Evolutionary conservation across 306 rosid species (phyloP).

Genomic region (Corylus americana): DNA sequence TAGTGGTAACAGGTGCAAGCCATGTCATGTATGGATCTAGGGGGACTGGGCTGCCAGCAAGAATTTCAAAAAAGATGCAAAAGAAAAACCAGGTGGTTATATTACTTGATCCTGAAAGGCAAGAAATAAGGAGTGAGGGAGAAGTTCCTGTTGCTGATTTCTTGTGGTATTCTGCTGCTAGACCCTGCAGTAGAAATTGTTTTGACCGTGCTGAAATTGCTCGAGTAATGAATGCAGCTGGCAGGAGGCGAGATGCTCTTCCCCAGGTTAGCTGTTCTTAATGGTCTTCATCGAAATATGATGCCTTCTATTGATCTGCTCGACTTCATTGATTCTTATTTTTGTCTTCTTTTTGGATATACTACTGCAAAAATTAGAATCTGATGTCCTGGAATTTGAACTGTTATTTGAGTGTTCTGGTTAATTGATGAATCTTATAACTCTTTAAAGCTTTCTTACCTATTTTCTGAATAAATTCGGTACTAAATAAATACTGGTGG

Average conservation of each 20-base stretch:
- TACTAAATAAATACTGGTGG: neutral
- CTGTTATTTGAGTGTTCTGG: neutral
- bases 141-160: constrained; percentile 95
- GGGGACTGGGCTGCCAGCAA: constrained; percentile 94
- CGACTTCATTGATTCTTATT: neutral
- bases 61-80: constrained; percentile 77
- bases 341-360: neutral
- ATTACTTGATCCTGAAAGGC: constrained; percentile 94
- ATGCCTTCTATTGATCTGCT: neutral
- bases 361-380: neutral
- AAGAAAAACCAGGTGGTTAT: constrained; percentile 91
- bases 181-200: constrained; percentile 89
- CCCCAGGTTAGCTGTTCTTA: constrained; percentile 69
- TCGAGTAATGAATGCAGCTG: constrained; percentile 98
- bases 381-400: constrained; percentile 3
- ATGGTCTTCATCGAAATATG: neutral
- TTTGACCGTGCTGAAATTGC: constrained; percentile 98
- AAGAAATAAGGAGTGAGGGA: constrained; percentile 81
- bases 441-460: neutral
- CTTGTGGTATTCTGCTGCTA: constrained; percentile 96
- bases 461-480: neutral
- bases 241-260: constrained; percentile 88
- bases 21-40: constrained; percentile 83
- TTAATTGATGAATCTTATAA: neutral
- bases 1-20: constrained; percentile 91